Conservation (phyloP, 495 filamentous ascomycete genomes). For the Aspergillus heteromorphus region DNA sequence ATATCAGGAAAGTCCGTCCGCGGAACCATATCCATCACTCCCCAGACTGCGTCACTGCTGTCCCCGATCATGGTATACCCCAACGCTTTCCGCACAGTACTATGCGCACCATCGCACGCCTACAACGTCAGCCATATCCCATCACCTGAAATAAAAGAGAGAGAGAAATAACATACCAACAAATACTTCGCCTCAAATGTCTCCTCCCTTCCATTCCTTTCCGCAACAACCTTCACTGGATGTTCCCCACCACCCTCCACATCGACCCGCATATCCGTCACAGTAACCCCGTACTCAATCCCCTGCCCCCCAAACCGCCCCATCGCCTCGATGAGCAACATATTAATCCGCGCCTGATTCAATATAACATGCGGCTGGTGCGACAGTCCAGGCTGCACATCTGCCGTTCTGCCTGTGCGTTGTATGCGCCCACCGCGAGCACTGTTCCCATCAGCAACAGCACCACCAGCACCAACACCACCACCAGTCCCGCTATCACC, state of each 20-base stretch:
- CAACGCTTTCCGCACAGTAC: slow-evolving; percentile 58
- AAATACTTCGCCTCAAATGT: slow-evolving; percentile 62
- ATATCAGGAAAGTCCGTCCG: slow-evolving; percentile 79
- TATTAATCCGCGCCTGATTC: slow-evolving; percentile 70
- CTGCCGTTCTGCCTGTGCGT: slow-evolving; percentile 49
- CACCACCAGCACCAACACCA: slow-evolving; percentile 2
- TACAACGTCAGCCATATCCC: slow-evolving; percentile 15
- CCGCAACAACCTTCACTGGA: slow-evolving; percentile 49
- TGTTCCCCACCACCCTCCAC: slow-evolving; percentile 41
- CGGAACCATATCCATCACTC: slow-evolving; percentile 78
- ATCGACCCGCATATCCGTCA: slow-evolving; percentile 51
- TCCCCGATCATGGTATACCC: slow-evolving; percentile 71
- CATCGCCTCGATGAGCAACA: slow-evolving; percentile 52
- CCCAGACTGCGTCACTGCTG: slow-evolving; percentile 68
- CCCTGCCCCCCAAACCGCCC: slow-evolving; percentile 34
- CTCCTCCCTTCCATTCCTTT: slow-evolving; percentile 47
- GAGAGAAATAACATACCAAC: slow-evolving; percentile 45
- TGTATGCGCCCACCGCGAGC: slow-evolving; percentile 25
- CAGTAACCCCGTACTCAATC: slow-evolving; percentile 59
- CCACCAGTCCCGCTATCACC: slow-evolving; percentile 25
- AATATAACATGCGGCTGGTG: slow-evolving; percentile 71
- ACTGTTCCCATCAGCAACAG: not conserved
- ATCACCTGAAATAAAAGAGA: not conserved
- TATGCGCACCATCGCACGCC: slow-evolving; percentile 79
- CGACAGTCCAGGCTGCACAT: slow-evolving; percentile 59